Evolutionary conservation across 2,329 filamentous ascomycete genomes (phyloP), one percentile per base, ranked within the genome.

Genomic region (Coniochaeta pulveracea): DNA sequence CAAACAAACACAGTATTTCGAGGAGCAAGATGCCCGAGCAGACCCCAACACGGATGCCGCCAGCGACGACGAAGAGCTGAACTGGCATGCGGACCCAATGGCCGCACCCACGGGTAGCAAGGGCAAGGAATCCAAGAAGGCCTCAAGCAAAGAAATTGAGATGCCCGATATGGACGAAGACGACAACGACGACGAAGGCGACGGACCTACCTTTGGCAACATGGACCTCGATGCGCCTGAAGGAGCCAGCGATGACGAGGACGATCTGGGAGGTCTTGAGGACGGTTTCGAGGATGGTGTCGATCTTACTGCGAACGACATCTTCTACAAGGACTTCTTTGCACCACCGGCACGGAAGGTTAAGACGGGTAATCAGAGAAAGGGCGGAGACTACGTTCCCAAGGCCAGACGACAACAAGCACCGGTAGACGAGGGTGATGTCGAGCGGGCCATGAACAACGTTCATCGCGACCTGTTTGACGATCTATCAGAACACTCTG

Each of bases 291-390:
- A 67, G 24, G 69, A 69, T 33, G 72, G 69, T 30, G 62, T 51
- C 28, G 54, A 58, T 18, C 55, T 64, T 41, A 93, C 93, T 47
- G 86, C 88, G 32, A 93, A 94, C 51, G 80, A 88, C 40, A 67
- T 95, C 47, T 85, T 80, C 59, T 96, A 94, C 57, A 78, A 80
- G 40, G 86, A 96, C 54, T 96, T 95, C 60, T 96, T 95, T 49
- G 85, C 82, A 3, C 84, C 85, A 8, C 89, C 88, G 9, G 70
- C 80, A 14, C 76, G 72, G 45, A 93, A 91, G 40, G 67, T 66
- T 37, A 76, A 69, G 48, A 72, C 69, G 46, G 60, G 50, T 43
- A 72, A 51, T 37, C 54, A 55, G 43, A 60, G 43, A 46, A 43
- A 57, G 26, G 49, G 51, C 17, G 63, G 58, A 15, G 28, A 14